Evolutionary conservation across 2,329 filamentous ascomycete genomes (phyloP), one percentile per base, ranked within the genome.

Genomic region (Epichloe coenophiala): DNA sequence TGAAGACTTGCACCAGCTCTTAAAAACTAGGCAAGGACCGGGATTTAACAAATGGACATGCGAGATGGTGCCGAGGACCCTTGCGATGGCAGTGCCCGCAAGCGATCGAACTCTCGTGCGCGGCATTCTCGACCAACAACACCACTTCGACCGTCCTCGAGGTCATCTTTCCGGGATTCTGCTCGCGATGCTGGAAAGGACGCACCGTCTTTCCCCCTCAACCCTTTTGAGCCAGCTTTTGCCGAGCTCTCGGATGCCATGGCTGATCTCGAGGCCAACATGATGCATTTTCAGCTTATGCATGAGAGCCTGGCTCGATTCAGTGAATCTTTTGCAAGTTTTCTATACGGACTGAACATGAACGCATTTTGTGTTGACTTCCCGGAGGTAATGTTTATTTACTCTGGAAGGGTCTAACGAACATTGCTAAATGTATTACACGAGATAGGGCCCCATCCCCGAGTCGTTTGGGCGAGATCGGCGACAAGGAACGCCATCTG

Each of bases 291-390:
- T 58, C 91, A 97, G 67, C 72, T 96, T 55, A 94, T 98, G 83
- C 89, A 98, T 63, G 91, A 97, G 71, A 95, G 88, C 61, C 69
- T 98, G 58, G 81, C 88, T 23, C 81, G 93, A 27, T 98, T 98
- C 68, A 91, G 84, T 67, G 93, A 98, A 74, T 94, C 86, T 62
- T 63, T 98, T 67, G 89, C 89, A 1, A 88, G 85, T 59, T 97
- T 98, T 61, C 70, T 98, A 44, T 98, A 97, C 61, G 93, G 93
- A 2, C 68, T 98, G 64, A 97, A 97, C 63, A 96, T 98, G 90
- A 97, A 96, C 67, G 93, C 93, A 1, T 98, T 97, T 65, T 97
- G 91, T 65, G 90, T 97, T 35, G 93, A 98, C 66, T 98, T 96
- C 57, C 87, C 89, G 0, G 93, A 98, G 80, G 89, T 89, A 69